Evolutionary conservation across 2,329 filamentous ascomycete species (phyloP).

Genomic region (Fusarium sublunatum): DNA sequence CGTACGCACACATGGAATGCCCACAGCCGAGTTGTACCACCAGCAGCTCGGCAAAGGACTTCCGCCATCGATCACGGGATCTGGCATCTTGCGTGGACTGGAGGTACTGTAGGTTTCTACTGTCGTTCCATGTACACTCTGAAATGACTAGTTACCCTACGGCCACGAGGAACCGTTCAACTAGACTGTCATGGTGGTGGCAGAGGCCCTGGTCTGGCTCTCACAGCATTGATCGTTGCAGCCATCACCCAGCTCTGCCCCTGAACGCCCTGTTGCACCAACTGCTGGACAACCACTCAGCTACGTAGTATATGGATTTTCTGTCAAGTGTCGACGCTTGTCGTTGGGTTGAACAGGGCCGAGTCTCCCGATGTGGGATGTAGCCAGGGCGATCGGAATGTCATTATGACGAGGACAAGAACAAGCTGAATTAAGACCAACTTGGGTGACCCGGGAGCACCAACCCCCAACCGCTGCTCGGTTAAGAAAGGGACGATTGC

Average conservation of each 20-base stretch:
- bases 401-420: constrained; percentile 34
- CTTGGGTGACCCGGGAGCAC: neutral
- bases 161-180: constrained; percentile 4
- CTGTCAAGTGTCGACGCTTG: constrained; percentile 4
- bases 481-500: constrained; percentile 5
- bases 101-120: neutral
- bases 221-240: constrained; percentile 1
- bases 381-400: constrained; percentile 29
- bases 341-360: constrained; percentile 17
- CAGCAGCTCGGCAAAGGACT: constrained; percentile 22
- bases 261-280: constrained; percentile 11
- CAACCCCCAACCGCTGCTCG: constrained; percentile 10
- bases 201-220: neutral
- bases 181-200: neutral
- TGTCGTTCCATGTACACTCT: neutral
- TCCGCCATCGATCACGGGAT: constrained; percentile 26
- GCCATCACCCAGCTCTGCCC: constrained; percentile 7
- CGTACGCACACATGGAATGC: neutral
- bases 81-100: neutral
- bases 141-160: constrained; percentile 14
- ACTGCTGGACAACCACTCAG: neutral
- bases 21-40: constrained; percentile 12
- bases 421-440: constrained; percentile 10
- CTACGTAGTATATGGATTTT: neutral
- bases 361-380: constrained; percentile 11